phyloP scores from a whole-genome alignment of 2,329 filamentous ascomycete genomes.

The Pseudocercospora fuligena region DNA sequence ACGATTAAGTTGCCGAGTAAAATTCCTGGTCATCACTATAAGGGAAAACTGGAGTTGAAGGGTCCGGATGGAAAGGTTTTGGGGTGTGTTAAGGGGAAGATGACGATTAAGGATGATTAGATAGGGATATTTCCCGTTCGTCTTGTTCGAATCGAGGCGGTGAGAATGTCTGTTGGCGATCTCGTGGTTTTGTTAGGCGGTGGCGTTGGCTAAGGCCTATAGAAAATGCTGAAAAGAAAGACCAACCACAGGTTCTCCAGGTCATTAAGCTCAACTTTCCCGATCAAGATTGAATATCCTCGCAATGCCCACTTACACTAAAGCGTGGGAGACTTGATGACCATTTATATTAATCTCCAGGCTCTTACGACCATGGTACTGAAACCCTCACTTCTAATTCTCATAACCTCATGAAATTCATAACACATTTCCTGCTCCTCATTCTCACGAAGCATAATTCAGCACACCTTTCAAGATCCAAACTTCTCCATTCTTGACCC shows the following conservation, averaged over 20 bases:
- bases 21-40: neutral
- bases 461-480: slow-evolving; percentile 73
- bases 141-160: too few species aligned
- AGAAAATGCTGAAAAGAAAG: neutral
- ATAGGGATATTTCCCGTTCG: too few species aligned
- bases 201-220: too few species aligned
- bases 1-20: neutral
- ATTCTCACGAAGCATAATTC: slow-evolving; percentile 48
- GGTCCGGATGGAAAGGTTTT: neutral
- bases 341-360: neutral
- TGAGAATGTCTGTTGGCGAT: too few species aligned
- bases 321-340: neutral
- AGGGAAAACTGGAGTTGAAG: neutral
- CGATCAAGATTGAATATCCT: neutral
- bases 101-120: neutral
- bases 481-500: slow-evolving; percentile 86
- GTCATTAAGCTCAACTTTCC: neutral
- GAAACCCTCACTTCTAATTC: neutral
- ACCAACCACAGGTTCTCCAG: neutral
- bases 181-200: too few species aligned
- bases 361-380: neutral
- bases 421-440: neutral
- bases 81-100: neutral
- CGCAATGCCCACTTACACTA: neutral
- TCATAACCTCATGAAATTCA: neutral